Base-by-base conservation (phyloP, 2,329 filamentous ascomycete species). In the Alternaria infectoria region DNA sequence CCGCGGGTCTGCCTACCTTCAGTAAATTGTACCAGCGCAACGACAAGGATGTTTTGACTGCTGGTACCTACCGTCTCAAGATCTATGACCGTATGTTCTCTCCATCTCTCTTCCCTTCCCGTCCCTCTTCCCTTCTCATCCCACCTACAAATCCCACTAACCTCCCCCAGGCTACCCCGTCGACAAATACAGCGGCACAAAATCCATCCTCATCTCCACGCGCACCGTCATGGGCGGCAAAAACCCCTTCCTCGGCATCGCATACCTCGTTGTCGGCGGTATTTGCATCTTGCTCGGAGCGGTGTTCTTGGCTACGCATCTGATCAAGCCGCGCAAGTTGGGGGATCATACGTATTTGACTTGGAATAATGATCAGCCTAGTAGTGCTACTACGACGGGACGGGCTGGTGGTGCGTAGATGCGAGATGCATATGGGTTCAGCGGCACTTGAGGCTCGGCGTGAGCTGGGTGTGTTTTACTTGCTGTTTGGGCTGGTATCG, bases 291-390 rank as follows among this genome's bases (percentile, higher is more conserved):
- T 97, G 26, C 88, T 99, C 9, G 96, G 96, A 54, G 88, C 89
- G 25, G 79, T 98, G 58, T 99, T 99, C 82, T 94, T 95, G 32
- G 86, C 93, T 65, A 94, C 93, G 1, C 94, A 98, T 82, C 86
- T 98, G 68, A 89, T 99, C 81, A 94, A 92, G 78, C 96, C 96
- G 66, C 91, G 96, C 76, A 99, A 98, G 91, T 88, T 99, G 45
- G 96, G 96, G 65, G 96, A 99, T 80, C 96, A 98, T 81, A 97
- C 93, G 9, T 98, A 99, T 79, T 87, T 99, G 52, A 96, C 93
- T 23, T 99, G 96, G 96, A 97, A 98, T 79, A 91, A 89, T 66
- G 89, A 91, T 49, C 83, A 87, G 64, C 84, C 87, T 8, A 85
- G 83, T 63, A 85, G 87, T 49, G 87, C 86, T 62, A 86, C 85